Base-by-base conservation (phyloP, 176 grass and related monocot genomes). In the Musa itinerans region DNA sequence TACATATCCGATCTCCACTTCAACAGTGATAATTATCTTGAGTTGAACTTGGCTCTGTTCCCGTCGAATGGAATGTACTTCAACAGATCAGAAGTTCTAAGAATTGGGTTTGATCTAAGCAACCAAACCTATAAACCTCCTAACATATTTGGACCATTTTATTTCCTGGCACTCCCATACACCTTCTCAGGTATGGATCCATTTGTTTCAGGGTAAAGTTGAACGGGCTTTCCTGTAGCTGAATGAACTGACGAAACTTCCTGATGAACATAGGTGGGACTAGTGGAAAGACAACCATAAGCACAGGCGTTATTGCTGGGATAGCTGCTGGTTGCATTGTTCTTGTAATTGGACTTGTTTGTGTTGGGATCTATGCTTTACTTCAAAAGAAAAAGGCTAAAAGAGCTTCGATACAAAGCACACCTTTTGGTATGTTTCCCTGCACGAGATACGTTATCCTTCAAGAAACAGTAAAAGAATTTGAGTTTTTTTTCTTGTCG, bases 401-500 rank as follows among this genome's bases (percentile, higher is more conserved):
- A 63, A 59, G 81, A 83, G 59, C 78, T 29, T 73, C 43, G 1
- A 79, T 69, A 78, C 76, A 73, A 78, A 64, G 84, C 54, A 73
- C 85, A 56, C 91, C 88, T 86, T 94, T 99, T 57, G 91, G 89
- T 96, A 77, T 83, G 57, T 22, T 13, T 73, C 61, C 78, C n/a
- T 25, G 14, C 23, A 3, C 34, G 34, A 43, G 34, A 43, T 43
- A 43, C 34, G 34, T 43, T 43, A 6, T 43, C 34, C 34, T 43
- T 43, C 34, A 43, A 6, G 34, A 43, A 43, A 43, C 34, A 43
- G 34, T 43, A 43, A 4, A 43, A 43, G 34, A 6, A 43, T 43
- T 5, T 43, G 34, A 43, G 34, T 3, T 5, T 43, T 43, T 43
- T 43, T 43, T 43, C 34, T 43, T 43, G 34, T 43, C 34, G 0